These are phyloP conservation scores for Microthlaspi erraticum DNA, from an alignment of 345 rosid genomes.

Conservation along the genomic window DNA sequence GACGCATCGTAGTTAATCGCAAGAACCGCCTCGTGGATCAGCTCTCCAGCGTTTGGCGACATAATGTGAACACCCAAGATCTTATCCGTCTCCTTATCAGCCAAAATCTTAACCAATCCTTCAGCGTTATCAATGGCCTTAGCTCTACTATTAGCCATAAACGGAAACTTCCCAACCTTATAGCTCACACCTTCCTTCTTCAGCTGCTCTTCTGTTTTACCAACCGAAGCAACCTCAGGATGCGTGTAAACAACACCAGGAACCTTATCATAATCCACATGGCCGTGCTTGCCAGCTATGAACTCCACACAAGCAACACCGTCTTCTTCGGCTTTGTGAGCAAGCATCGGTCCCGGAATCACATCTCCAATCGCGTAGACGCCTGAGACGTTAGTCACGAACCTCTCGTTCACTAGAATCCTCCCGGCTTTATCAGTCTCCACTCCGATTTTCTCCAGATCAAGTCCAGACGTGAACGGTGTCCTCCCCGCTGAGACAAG, in stretches of 20 bases:
- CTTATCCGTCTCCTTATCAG: constrained; percentile 87
- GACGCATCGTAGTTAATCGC: constrained; percentile 79
- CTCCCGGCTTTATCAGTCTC: constrained; percentile 76
- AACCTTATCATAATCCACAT: constrained; percentile 85
- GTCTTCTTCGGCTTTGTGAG: constrained; percentile 99
- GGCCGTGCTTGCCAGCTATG: constrained; percentile 96
- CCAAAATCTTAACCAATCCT: constrained; percentile 78
- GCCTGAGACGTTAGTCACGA: constrained; percentile 78
- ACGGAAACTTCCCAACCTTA: constrained; percentile 83
- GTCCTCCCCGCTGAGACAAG: constrained; percentile 94
- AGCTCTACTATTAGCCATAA: constrained; percentile 94
- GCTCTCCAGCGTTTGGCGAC: constrained; percentile 87
- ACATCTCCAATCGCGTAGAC: constrained; percentile 98
- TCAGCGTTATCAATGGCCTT: constrained; percentile 95
- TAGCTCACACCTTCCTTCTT: constrained; percentile 71
- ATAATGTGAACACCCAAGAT: constrained; percentile 90
- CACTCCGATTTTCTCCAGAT: constrained; percentile 79
- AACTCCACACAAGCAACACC: constrained; percentile 98
- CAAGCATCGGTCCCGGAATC: constrained; percentile 99
- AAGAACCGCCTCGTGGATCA: constrained; percentile 83
- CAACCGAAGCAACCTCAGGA: constrained; percentile 92
- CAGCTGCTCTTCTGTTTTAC: constrained; percentile 96
- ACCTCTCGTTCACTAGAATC: constrained; percentile 78
- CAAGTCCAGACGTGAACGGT: constrained; percentile 95
- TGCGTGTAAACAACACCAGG: constrained; percentile 92